Evolutionary conservation across 139 green algal species (phyloP).

Genomic region (Desmodesmus armatus): DNA sequence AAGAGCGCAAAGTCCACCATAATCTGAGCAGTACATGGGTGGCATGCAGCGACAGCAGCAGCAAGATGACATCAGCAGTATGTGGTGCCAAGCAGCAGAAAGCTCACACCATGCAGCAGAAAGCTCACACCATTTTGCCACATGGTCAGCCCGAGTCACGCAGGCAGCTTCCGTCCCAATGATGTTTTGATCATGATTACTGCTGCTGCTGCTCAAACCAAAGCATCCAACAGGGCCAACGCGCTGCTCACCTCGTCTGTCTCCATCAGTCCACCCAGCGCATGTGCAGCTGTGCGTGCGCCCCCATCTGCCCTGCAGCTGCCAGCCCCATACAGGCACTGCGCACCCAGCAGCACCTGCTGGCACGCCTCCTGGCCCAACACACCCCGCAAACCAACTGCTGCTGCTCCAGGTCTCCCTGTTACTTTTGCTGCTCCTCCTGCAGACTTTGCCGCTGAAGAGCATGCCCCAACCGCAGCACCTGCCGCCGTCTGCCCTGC

Average conservation of each 20-base stretch:
- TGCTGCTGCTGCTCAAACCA: too few species aligned
- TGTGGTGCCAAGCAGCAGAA: too few species aligned
- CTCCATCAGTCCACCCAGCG: background rate
- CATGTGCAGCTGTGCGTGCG: too few species aligned
- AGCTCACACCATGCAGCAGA: too few species aligned
- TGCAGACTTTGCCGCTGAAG: background rate
- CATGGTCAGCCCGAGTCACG: too few species aligned
- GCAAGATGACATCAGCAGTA: too few species aligned
- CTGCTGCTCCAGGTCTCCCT: background rate
- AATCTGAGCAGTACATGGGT: background rate
- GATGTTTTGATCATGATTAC: too few species aligned
- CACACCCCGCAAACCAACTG: background rate
- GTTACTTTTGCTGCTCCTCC: slow-evolving; percentile 1
- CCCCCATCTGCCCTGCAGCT: too few species aligned
- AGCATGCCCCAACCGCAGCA: background rate
- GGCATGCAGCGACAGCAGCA: slow-evolving; percentile 5
- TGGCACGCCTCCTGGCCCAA: background rate
- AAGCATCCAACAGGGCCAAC: background rate
- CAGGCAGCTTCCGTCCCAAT: too few species aligned
- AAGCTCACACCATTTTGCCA: too few species aligned
- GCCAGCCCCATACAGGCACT: background rate
- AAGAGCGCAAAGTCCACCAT: slow-evolving; percentile 46
- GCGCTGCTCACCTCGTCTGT: slow-evolving; percentile 1
- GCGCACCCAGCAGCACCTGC: background rate
- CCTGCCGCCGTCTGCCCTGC: background rate